Conservation (phyloP, 202 grass and related monocot genomes). For the Carex arenaria region DNA sequence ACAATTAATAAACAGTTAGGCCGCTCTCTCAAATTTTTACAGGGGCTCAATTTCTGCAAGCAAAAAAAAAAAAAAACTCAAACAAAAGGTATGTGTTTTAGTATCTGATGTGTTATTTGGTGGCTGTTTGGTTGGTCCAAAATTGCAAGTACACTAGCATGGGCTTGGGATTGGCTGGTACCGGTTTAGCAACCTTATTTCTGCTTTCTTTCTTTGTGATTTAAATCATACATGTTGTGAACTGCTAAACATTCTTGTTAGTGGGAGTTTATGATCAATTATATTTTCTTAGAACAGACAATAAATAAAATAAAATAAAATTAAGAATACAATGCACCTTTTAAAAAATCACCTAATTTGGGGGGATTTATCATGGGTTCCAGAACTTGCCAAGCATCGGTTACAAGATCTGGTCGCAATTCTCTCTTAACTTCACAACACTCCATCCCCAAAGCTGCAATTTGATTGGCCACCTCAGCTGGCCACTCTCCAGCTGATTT, state of each 20-base stretch:
- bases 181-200: not conserved
- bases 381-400: conserved; percentile 58
- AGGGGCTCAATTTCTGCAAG: too few relatives aligned
- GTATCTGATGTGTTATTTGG: too few relatives aligned
- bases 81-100: too few relatives aligned
- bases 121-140: too few relatives aligned
- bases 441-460: conserved; percentile 44
- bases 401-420: conserved; percentile 46
- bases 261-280: not conserved
- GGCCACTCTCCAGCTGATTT: conserved; percentile 58
- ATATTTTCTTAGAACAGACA: not conserved
- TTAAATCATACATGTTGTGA: not conserved
- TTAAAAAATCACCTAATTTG: not conserved
- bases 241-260: not conserved
- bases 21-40: too few relatives aligned
- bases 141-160: too few relatives aligned
- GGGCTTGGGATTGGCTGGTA: not conserved
- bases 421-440: conserved; percentile 68
- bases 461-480: conserved; percentile 42
- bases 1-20: too few relatives aligned
- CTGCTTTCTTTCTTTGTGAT: not conserved
- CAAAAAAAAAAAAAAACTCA: too few relatives aligned
- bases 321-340: not conserved
- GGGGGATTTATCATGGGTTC: conserved; percentile 39
- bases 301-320: not conserved